Percentiles rank a stretch among this genome's conserved stretches.
Evolutionary conservation across 1,139 yeast genomes (phyloP).

Genomic region (Hansenula sp.): DNA sequence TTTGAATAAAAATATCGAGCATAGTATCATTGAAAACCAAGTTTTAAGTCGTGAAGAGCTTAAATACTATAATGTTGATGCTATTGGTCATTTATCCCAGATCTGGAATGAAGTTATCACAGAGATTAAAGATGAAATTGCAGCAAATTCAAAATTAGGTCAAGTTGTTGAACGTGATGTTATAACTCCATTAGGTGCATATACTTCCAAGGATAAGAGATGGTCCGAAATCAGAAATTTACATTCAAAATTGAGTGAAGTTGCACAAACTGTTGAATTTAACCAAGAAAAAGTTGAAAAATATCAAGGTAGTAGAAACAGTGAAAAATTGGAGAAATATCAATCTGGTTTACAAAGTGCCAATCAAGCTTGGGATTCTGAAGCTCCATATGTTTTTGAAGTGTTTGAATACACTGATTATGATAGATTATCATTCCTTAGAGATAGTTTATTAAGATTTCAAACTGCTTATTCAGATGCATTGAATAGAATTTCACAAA

Average conservation of each 20-base stretch:
- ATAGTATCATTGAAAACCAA: slow-evolving; percentile 27
- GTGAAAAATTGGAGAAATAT: slow-evolving; percentile 20
- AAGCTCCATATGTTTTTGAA: slow-evolving; percentile 75
- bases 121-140: slow-evolving; percentile 48
- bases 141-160: slow-evolving; percentile 46
- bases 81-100: slow-evolving; percentile 50
- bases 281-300: slow-evolving; percentile 24
- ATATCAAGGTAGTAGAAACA: slow-evolving; percentile 15
- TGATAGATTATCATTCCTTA: slow-evolving; percentile 59
- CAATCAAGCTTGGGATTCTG: slow-evolving; percentile 54
- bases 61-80: slow-evolving; percentile 37
- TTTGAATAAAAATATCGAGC: slow-evolving; percentile 29
- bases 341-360: slow-evolving; percentile 17
- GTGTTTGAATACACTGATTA: slow-evolving; percentile 73
- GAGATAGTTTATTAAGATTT: slow-evolving; percentile 64
- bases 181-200: slow-evolving; percentile 48
- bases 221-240: slow-evolving; percentile 39
- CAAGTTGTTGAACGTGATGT: slow-evolving; percentile 52
- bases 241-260: slow-evolving; percentile 35
- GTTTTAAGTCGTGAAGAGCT: slow-evolving; percentile 29
- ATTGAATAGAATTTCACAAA: slow-evolving; percentile 39
- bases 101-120: slow-evolving; percentile 56
- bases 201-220: slow-evolving; percentile 49
- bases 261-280: slow-evolving; percentile 32
- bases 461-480: slow-evolving; percentile 58